Base-by-base conservation (phyloP, 192 early-diverging fungal genomes). In the Rhizophagus clarus region DNA sequence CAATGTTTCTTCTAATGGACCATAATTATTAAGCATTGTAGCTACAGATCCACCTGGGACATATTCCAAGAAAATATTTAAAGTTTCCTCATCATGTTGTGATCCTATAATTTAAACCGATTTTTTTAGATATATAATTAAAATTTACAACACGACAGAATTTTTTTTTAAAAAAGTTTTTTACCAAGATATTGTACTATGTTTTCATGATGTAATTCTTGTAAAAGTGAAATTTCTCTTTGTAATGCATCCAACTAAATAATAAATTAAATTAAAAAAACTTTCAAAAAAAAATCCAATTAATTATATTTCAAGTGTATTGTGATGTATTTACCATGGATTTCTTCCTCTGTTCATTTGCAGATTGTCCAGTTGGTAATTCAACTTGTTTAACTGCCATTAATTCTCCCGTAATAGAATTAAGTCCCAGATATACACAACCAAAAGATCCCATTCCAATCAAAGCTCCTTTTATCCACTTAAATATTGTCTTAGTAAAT, bases 301-400 rank as follows among this genome's bases (percentile, higher is more conserved):
- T 3, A 17, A n/a, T 0, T 9, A 37, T 20, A 20, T 68, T 12
- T 32, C 11, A 0, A 32, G 12, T 20, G 31, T 37, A n/a, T n/a
- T n/a, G n/a, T n/a, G n/a, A n/a, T n/a, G n/a, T n/a, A 49, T 26
- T 37, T 66, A 87, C 91, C 92, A 98, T 92, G 12, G 88, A 84
- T 77, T 90, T 89, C 81, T 95, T 94, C 68, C 93, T 89, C 69
- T 86, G 89, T 85, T 90, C 93, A 61, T 89, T 93, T 34, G 89
- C 87, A 14, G 90, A 88, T 60, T 92, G 91, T 12, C 90, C 89
- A 56, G 88, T 89, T 5, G 93, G 92, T 24, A 95, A 69, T 75
- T 95, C 92, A 0, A 99, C 98, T 84, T 98, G 96, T 85, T 99
- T 99, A 40, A 98, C 95, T 0, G 98, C 98, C 96, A 99, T 97